A percentile compares a stretch with the other conserved stretches of the same genome.
phyloP scores from a whole-genome alignment of 306 rosid genomes.

The Vicia sativa region DNA sequence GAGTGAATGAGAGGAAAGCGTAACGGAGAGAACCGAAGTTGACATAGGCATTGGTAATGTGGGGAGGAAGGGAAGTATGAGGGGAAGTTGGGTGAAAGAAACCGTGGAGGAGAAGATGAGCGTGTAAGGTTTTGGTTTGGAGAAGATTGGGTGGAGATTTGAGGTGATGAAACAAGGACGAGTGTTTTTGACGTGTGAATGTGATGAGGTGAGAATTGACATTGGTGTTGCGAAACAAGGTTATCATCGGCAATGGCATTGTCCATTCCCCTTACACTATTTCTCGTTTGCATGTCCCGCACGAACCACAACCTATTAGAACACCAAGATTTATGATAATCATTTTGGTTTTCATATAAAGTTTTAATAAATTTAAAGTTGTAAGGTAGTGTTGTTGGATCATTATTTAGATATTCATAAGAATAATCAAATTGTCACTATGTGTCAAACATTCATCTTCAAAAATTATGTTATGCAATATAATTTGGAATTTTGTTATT shows the following conservation, averaged over 20 bases:
- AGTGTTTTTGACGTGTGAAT: conserved; percentile 27
- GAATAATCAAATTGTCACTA: too few relatives aligned
- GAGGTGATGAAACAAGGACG: conserved; percentile 43
- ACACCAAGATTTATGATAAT: too few relatives aligned
- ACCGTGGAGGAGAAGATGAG: conserved; percentile 46
- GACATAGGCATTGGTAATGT: conserved; percentile 45
- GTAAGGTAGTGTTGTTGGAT: too few relatives aligned
- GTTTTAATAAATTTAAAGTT: too few relatives aligned
- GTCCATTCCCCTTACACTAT: neutral
- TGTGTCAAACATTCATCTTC: too few relatives aligned
- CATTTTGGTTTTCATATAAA: too few relatives aligned
- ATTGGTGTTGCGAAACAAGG: conserved; percentile 1
- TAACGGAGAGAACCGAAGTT: conserved; percentile 41
- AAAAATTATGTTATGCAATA: too few relatives aligned
- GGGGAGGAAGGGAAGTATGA: conserved; percentile 35
- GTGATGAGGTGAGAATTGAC: neutral
- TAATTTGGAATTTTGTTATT: too few relatives aligned
- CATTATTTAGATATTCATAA: too few relatives aligned
- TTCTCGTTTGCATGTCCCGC: too few relatives aligned
- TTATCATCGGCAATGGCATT: neutral
- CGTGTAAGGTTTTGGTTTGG: conserved; percentile 47
- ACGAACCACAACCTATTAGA: too few relatives aligned
- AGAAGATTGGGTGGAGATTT: conserved; percentile 44
- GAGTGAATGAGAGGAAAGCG: conserved; percentile 37
- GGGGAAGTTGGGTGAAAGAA: conserved; percentile 43